Evolutionary conservation across 176 grass and related monocot genomes (phyloP).

Genomic region (Carex myosuroides): DNA sequence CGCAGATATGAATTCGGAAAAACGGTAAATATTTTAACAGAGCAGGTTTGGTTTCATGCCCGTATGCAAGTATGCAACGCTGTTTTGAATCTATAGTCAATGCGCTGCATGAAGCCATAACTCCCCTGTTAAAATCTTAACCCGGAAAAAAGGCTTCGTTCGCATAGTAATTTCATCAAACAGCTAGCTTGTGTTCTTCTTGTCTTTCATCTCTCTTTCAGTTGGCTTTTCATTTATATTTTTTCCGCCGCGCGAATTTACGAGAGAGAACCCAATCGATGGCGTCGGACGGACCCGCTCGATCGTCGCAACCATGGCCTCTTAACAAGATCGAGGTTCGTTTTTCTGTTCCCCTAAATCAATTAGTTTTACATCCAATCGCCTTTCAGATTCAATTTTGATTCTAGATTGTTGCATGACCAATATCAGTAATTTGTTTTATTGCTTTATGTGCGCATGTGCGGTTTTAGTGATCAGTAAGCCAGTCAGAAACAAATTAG

Average conservation of each 20-base stretch:
- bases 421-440: background rate
- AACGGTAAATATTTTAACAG: too few relatives aligned
- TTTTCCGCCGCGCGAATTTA: background rate
- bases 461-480: background rate
- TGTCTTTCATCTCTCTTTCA: background rate
- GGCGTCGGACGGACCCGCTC: conserved; percentile 32
- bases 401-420: background rate
- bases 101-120: too few relatives aligned
- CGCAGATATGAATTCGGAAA: too few relatives aligned
- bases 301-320: conserved; percentile 42
- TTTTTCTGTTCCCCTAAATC: background rate
- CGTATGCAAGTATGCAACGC: too few relatives aligned
- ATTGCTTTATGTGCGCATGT: background rate
- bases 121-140: too few relatives aligned
- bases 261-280: background rate
- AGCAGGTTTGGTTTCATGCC: too few relatives aligned
- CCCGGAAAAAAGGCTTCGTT: background rate
- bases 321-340: conserved; percentile 61
- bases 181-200: background rate
- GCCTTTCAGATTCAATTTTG: background rate
- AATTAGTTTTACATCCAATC: background rate
- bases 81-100: too few relatives aligned
- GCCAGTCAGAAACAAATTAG: background rate
- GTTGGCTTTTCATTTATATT: background rate
- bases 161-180: background rate